These are phyloP conservation scores for Paraphysoderma sedebokerense DNA, from an alignment of 371 early-diverging fungal species.

Conservation along the genomic window DNA sequence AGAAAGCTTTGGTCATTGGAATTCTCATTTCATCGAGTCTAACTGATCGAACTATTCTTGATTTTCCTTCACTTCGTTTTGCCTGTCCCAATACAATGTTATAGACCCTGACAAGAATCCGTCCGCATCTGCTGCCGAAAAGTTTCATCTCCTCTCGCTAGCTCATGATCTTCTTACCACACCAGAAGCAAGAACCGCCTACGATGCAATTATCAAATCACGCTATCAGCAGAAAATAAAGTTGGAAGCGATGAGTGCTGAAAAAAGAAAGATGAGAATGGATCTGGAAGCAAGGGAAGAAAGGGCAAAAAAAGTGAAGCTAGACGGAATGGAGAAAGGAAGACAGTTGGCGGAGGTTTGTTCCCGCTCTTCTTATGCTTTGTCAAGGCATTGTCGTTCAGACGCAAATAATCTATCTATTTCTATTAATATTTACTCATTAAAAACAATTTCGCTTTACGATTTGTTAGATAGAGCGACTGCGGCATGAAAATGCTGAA, in stretches of 20 bases:
- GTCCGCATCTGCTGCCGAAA: background rate
- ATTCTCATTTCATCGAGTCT: too few relatives aligned
- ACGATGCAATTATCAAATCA: background rate
- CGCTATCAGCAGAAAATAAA: background rate
- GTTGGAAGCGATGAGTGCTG: background rate
- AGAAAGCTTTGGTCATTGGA: too few relatives aligned
- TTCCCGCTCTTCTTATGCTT: too few relatives aligned
- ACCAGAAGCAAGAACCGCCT: background rate
- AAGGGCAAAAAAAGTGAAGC: too few relatives aligned
- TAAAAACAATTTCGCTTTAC: background rate
- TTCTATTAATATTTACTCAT: background rate
- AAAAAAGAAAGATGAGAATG: constrained; percentile 2
- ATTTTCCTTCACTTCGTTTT: too few relatives aligned
- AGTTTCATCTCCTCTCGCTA: background rate
- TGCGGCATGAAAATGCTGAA: background rate
- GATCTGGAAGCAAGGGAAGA: too few relatives aligned
- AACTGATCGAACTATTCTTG: too few relatives aligned
- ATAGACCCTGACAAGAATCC: too few relatives aligned
- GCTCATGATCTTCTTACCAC: background rate
- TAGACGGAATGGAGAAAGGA: too few relatives aligned
- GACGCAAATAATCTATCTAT: background rate
- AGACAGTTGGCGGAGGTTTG: too few relatives aligned
- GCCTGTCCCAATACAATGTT: too few relatives aligned
- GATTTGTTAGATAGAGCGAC: background rate
- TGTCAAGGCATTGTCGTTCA: background rate